Evolutionary conservation across 345 rosid genomes (phyloP).

Genomic region (Eucalyptus cloeziana): DNA sequence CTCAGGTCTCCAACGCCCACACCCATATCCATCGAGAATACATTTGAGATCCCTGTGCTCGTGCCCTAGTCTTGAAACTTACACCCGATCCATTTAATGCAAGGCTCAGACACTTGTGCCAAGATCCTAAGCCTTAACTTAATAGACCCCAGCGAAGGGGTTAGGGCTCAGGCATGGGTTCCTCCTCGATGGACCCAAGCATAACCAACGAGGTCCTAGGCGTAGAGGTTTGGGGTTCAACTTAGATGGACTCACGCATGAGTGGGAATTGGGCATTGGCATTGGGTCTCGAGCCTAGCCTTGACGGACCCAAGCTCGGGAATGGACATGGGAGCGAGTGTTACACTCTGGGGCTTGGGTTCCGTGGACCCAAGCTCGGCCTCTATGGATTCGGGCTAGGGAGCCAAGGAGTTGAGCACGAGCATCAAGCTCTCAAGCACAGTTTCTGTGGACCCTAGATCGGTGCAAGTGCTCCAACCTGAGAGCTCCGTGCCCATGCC

Average conservation of each 20-base stretch:
- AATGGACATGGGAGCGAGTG: too few species aligned
- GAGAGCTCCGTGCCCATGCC: accelerated
- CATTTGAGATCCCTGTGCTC: accelerated
- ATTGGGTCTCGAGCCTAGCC: background rate
- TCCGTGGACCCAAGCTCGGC: accelerated
- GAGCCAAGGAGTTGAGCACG: background rate
- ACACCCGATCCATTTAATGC: too few species aligned
- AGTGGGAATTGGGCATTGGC: background rate
- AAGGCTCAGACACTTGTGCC: too few species aligned
- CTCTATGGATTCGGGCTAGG: background rate
- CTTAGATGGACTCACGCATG: accelerated
- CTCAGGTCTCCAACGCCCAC: too few species aligned
- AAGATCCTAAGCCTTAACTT: too few species aligned
- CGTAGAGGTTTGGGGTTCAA: accelerated
- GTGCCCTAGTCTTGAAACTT: too few species aligned
- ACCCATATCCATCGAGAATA: too few species aligned
- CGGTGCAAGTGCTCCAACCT: accelerated
- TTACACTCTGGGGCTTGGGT: accelerated
- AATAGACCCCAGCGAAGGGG: too few species aligned
- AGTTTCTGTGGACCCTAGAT: accelerated
- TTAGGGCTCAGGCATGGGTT: too few species aligned
- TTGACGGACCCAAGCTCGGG: accelerated
- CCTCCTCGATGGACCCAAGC: background rate
- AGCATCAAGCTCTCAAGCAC: background rate
- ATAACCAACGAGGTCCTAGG: too few species aligned